Evolutionary conservation across 2,329 filamentous ascomycete species (phyloP), one percentile per base, ranked within the genome.

Genomic region (Venturia pyrina): DNA sequence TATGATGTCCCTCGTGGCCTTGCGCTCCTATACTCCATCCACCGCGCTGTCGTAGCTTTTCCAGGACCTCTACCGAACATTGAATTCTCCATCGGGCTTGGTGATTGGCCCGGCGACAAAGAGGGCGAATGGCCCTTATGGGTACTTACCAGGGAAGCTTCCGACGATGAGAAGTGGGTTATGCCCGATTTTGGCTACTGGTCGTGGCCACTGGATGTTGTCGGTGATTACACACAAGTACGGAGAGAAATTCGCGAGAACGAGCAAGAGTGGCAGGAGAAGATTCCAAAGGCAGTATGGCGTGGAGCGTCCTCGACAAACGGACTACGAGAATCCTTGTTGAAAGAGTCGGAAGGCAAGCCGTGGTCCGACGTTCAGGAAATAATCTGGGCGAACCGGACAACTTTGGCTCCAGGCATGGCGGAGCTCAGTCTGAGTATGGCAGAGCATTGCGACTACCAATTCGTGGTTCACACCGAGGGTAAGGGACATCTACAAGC

Each of bases 11-110:
- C 65, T 64, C 74, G 75, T 21, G 70, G 70, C 8, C 70, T 74
- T 19, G 81, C 83, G 21, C 78, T 80, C 15, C 77, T 86, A 1
- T 79, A 83, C 70, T 80, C 83, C 68, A 77, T 86, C 68, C 75
- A 85, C 70, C 79, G 80, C 67, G 82, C 83, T 7, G 71, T 85
- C 17, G 70, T 80, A 40, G 81, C 84, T 10, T 79, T 81, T 10
- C 81, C 83, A 0, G 72, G 76, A 5, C 75, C 76, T 0, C 69
- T 83, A 1, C 82, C 83, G 5, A 77, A 85, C 71, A 82, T 81
- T 34, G 74, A 82, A 69, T 80, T 86, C 70, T 76, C 81, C 57
- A 76, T 86, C 69, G 79, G 79, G 71, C 78, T 85, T 70, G 53
- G 56, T n/a, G 68, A 69, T 50, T 67, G 68, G 40, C 68, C 71